Percentiles rank a stretch among this genome's conserved stretches.
Conservation (phyloP, 2,329 filamentous ascomycete species). For the Ceratocystis albifundus region DNA sequence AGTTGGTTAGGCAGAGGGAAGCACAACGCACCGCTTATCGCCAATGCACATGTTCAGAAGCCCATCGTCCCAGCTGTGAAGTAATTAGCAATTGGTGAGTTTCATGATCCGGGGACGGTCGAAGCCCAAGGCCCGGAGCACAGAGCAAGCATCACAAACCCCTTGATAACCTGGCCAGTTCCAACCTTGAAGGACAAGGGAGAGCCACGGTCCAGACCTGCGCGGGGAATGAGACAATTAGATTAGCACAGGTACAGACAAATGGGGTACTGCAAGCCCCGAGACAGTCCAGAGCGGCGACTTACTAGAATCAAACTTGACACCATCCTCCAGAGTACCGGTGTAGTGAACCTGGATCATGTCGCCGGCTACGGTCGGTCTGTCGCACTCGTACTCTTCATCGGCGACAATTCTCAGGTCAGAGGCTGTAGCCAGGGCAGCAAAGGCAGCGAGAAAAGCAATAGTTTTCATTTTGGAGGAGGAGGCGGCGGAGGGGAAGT, state of each 20-base stretch:
- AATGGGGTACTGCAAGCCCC: neutral
- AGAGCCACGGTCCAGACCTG: constrained; percentile 59
- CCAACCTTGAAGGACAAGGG: constrained; percentile 76
- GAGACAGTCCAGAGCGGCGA: constrained; percentile 23
- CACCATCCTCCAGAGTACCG: constrained; percentile 66
- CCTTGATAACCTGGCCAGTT: constrained; percentile 73
- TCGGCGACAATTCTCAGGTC: constrained; percentile 70
- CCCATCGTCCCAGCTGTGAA: constrained; percentile 70
- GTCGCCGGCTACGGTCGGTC: constrained; percentile 67
- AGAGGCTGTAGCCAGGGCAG: constrained; percentile 41
- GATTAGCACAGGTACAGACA: constrained; percentile 11
- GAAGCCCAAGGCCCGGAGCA: neutral
- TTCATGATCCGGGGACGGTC: constrained; percentile 15
- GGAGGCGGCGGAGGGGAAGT: no score
- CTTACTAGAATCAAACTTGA: constrained; percentile 68
- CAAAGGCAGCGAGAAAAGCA: constrained; percentile 41
- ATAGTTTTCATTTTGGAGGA: constrained; percentile 38
- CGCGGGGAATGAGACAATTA: constrained; percentile 6
- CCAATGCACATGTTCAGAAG: constrained; percentile 90
- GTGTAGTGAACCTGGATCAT: constrained; percentile 77
- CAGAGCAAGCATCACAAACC: constrained; percentile 40
- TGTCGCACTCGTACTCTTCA: constrained; percentile 61
- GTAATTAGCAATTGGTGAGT: constrained; percentile 23
- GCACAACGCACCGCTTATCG: constrained; percentile 54
- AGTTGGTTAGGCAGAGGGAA: neutral